phyloP scores from a whole-genome alignment of 2,329 filamentous ascomycete genomes.

The Trichoderma arundinaceum region DNA sequence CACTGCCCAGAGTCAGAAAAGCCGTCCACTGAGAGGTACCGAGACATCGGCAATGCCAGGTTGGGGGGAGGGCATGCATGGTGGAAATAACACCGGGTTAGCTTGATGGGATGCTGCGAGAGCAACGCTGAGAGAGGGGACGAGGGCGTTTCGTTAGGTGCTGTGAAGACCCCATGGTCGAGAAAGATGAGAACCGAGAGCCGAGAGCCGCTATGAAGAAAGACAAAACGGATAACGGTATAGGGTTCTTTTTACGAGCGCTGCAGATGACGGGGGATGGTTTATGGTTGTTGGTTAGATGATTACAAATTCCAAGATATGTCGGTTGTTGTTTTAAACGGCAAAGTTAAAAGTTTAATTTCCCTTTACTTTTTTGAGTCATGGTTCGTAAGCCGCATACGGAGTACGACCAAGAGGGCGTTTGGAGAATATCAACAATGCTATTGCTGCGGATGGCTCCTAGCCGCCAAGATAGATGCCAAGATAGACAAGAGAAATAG shows the following conservation, averaged over 20 bases:
- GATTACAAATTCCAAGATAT: neutral
- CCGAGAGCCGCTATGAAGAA: neutral
- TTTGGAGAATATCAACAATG: neutral
- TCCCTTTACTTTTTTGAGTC: neutral
- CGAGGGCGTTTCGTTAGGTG: neutral
- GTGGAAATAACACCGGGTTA: neutral
- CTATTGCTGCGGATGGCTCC: too few relatives aligned
- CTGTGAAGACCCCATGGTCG: neutral
- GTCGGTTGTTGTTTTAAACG: neutral
- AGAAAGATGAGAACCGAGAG: neutral
- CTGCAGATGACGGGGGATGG: neutral
- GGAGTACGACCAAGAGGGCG: too few relatives aligned
- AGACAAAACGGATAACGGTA: neutral
- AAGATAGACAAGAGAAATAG: too few relatives aligned
- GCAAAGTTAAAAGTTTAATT: conserved; percentile 19
- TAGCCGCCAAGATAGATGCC: too few relatives aligned
- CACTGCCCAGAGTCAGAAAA: too few relatives aligned
- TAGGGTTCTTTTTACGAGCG: neutral
- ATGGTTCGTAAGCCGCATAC: too few relatives aligned
- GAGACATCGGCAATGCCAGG: conserved; percentile 5
- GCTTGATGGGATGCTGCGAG: neutral
- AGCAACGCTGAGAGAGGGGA: neutral
- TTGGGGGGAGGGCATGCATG: neutral
- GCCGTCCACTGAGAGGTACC: neutral
- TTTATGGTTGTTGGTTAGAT: neutral